Evolutionary conservation across 1,284 basidiomycete species (phyloP), one percentile per base, ranked within the genome.

Genomic region (Malassezia sympodialis): DNA sequence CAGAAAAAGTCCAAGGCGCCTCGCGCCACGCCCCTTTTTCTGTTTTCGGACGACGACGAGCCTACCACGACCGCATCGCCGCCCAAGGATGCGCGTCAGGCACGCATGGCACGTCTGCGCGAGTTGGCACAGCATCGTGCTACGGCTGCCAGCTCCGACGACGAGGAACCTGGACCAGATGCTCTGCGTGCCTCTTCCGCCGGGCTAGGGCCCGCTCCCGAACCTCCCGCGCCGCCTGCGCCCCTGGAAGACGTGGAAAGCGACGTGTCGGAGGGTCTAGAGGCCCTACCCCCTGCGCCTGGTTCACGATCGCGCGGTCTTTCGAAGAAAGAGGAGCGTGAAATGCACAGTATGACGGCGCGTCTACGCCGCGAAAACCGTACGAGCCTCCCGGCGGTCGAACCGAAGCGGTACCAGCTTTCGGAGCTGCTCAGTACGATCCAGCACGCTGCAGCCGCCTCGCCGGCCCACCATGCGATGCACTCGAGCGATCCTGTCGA

Each of bases 291-390:
- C 4, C 19, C 28, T 12, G 19, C 28, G 12, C 32, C 23, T 26
- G 15, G 45, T 21, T 15, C 45, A 26, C 19, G 19, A 35, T 31
- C 39, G 48, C 59, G 62, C 51, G 65, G 65, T 5, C 61, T 69
- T 14, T 61, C 47, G 51, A 66, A 66, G 30, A 67, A 69, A 49
- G 67, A 69, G 32, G 31, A 62, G 27, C 66, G 67, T 15, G 58
- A 50, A 46, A 71, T 69, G 69, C 62, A 71, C 49, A 49, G 58
- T 5, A 62, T 66, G 40, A 60, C 66, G 1, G 69, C 69, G 3
- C 59, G 60, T 4, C 54, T 68, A 8, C 64, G 62, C 12, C 65
- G 69, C 48, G 63, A 68, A 37, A 54, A 67, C 23, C 60, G 62
- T 30, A 48, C 61, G 7, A 46, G 48, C 15, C 48, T 64, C 8